Evolutionary conservation across 2,329 filamentous ascomycete species (phyloP), one percentile per base, ranked within the genome.

Genomic region (Fusarium sarcochroum): DNA sequence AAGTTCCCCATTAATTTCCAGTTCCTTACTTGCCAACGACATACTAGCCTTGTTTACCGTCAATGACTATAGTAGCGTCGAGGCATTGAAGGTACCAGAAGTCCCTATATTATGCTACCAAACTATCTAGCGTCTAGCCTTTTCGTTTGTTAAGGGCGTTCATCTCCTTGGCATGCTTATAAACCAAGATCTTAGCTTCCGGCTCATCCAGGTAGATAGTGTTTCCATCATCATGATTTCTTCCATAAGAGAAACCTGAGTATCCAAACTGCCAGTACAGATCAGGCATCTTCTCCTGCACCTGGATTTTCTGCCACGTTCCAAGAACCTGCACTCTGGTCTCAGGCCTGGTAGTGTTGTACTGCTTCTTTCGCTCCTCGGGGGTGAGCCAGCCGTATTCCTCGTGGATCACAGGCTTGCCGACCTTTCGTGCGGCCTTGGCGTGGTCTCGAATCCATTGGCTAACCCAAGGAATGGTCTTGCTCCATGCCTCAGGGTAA

Each of bases 241-340:
- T 79, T 2, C 86, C 85, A 53, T 85, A 86, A 7, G 84, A 86
- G 64, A 82, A 87, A 1, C 78, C 79, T 15, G 80, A 82, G 70
- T 79, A 87, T 0, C 86, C 86, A 68, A 79, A 87, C 72, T 88
- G 86, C 86, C 85, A 88, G 74, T 82, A 88, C 81, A 87, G 80
- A 65, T 86, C 85, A 2, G 83, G 76, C 75, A 88, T 79, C 73
- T 82, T 82, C 75, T 84, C 80, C 63, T 82, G 76, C 14, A 85
- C 68, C 13, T 77, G 78, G 6, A 85, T 85, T 27, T 77, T 75
- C 76, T 87, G 86, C 85, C 85, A 87, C 21, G 76, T 73, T 5
- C 80, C 79, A 7, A 87, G 65, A 2, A 85, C 85, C 52, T 85
- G 81, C 2, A 79, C 48, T 3, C 86, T 73, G 1, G 83, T 84